phyloP scores from a whole-genome alignment of 2,329 filamentous ascomycete species.

The Epicoccum nigrum region DNA sequence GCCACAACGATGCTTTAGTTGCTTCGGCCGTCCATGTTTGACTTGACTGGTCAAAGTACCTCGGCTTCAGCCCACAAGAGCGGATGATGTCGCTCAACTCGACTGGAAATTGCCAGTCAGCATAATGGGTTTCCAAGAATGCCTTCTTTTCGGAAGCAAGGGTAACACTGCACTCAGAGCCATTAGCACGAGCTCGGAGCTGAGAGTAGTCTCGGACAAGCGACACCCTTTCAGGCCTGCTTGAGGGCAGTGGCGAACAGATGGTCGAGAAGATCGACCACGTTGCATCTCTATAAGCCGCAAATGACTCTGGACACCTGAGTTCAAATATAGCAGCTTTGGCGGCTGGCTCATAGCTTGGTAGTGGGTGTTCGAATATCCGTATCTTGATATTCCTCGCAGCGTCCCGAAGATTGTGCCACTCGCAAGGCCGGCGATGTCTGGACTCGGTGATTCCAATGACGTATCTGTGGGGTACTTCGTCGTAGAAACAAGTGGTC shows the following conservation, averaged over 20 bases:
- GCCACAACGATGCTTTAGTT: slow-evolving; percentile 50
- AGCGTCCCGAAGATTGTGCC: slow-evolving; percentile 48
- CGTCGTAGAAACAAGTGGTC: slow-evolving; percentile 44
- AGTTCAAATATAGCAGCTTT: slow-evolving; percentile 62
- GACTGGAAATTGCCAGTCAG: slow-evolving; percentile 49
- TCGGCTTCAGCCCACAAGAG: slow-evolving; percentile 54
- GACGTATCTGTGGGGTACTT: slow-evolving; percentile 28
- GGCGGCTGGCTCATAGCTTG: slow-evolving; percentile 41
- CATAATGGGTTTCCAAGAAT: slow-evolving; percentile 57
- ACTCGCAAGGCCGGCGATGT: slow-evolving; percentile 9
- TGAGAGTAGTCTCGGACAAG: slow-evolving; percentile 43
- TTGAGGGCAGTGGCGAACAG: slow-evolving; percentile 21
- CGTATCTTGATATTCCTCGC: slow-evolving; percentile 52
- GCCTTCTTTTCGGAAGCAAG: slow-evolving; percentile 58
- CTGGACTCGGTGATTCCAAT: slow-evolving; percentile 2
- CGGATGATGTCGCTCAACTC: slow-evolving; percentile 52
- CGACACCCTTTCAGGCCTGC: slow-evolving; percentile 14
- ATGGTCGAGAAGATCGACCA: slow-evolving; percentile 55
- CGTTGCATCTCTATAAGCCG: slow-evolving; percentile 59
- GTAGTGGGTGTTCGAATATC: slow-evolving; percentile 59
- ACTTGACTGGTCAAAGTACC: slow-evolving; percentile 55
- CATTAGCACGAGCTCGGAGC: slow-evolving; percentile 33
- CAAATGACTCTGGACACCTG: slow-evolving; percentile 52
- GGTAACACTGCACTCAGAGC: slow-evolving; percentile 31
- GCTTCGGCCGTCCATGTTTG: slow-evolving; percentile 49